Evolutionary conservation across 164 flowering plant genomes (phyloP).

Genomic region (Dillenia suffruticosa): DNA sequence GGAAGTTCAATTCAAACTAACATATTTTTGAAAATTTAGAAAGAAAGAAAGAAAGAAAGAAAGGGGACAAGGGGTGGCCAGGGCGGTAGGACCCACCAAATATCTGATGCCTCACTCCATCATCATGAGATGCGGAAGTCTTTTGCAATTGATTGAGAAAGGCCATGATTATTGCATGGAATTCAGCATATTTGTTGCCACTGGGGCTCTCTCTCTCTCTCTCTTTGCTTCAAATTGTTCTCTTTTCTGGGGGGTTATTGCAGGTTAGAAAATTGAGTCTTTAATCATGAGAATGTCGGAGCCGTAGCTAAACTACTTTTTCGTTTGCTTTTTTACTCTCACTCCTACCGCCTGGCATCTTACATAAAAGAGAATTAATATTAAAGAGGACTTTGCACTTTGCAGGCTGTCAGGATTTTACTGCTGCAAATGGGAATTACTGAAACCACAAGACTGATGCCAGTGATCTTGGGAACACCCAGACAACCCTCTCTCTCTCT

Average conservation of each 20-base stretch:
- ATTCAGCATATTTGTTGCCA: slow-evolving; percentile 21
- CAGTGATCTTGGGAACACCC: no score
- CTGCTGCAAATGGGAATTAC: no score
- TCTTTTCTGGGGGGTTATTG: slow-evolving; percentile 16
- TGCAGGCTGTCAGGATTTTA: no score
- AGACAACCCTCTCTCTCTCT: no score
- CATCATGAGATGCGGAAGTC: slow-evolving; percentile 33
- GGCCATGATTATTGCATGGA: slow-evolving; percentile 39
- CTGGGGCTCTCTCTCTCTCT: not conserved
- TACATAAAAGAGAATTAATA: no score
- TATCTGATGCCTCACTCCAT: slow-evolving; percentile 22
- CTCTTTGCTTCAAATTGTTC: slow-evolving; percentile 21
- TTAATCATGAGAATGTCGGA: slow-evolving; percentile 32
- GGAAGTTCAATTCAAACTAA: no score
- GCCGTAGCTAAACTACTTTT: not conserved
- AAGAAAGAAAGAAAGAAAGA: no score
- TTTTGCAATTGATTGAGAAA: slow-evolving; percentile 23
- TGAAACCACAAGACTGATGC: no score
- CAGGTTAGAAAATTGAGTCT: slow-evolving; percentile 15
- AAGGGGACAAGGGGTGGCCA: not conserved
- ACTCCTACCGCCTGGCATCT: no score
- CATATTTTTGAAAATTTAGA: no score
- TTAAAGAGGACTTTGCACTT: no score
- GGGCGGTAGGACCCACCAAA: slow-evolving; percentile 25
- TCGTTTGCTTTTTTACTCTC: not conserved